Conservation (phyloP, 2,329 filamentous ascomycete genomes). For the Aspergillus flavus region DNA sequence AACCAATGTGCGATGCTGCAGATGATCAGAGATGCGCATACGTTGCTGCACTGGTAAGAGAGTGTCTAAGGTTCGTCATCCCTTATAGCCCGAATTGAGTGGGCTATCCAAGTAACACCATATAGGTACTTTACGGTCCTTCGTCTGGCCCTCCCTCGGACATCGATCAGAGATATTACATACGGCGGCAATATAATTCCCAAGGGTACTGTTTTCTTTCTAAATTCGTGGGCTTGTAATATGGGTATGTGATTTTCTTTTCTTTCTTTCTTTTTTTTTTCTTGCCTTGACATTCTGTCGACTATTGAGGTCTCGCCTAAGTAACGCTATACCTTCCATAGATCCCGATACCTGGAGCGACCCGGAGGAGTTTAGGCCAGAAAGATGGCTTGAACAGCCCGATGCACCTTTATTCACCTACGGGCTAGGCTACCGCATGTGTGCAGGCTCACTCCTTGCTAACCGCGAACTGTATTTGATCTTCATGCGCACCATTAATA, state of each 20-base stretch:
- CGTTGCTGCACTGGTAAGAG: conserved; percentile 64
- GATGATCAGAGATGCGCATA: conserved; percentile 68
- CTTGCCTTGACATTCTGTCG: background rate
- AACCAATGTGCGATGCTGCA: conserved; percentile 61
- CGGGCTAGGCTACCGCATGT: conserved; percentile 69
- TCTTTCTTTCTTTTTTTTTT: too few species aligned
- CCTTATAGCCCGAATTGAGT: background rate
- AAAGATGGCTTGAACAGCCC: conserved; percentile 65
- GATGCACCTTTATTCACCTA: conserved; percentile 68
- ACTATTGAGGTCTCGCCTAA: background rate
- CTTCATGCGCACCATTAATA: conserved; percentile 64
- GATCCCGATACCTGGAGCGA: conserved; percentile 62
- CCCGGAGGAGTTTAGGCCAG: conserved; percentile 61
- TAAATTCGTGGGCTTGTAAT: conserved; percentile 71
- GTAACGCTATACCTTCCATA: conserved; percentile 14
- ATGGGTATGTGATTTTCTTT: conserved; percentile 55
- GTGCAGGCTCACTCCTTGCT: conserved; percentile 63
- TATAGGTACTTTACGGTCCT: conserved; percentile 63
- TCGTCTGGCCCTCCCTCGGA: conserved; percentile 63
- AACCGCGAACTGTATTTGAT: conserved; percentile 68
- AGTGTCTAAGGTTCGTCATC: conserved; percentile 55
- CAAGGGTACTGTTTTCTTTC: conserved; percentile 64
- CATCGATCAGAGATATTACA: conserved; percentile 61
- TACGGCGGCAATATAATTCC: conserved; percentile 63
- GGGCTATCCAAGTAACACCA: conserved; percentile 9